A percentile compares a stretch with the other conserved stretches of the same genome.
phyloP scores from a whole-genome alignment of 768 basidiomycete genomes.

The Hypholoma sublateritium region DNA sequence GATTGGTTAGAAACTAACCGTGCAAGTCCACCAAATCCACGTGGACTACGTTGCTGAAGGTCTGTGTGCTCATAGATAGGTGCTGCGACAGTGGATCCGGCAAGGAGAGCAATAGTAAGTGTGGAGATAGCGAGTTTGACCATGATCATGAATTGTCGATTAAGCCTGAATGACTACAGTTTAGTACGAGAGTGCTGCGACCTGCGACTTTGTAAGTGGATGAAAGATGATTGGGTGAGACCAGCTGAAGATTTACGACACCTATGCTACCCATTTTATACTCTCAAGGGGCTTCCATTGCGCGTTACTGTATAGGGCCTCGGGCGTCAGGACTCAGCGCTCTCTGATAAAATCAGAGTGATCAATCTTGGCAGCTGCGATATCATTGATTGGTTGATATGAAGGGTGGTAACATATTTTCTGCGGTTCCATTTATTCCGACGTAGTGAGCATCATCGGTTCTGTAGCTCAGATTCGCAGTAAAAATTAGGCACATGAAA shows the following conservation, averaged over 20 bases:
- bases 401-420: no score
- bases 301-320: background rate
- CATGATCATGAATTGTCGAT: background rate
- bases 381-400: no score
- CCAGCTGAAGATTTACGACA: conserved; percentile 34
- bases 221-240: background rate
- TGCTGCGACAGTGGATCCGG: background rate
- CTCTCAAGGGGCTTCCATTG: background rate
- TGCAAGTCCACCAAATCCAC: no score
- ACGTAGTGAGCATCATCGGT: no score
- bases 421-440: no score
- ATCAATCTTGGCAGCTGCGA: no score
- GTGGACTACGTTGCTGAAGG: background rate
- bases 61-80: background rate
- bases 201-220: background rate
- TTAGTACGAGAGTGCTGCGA: background rate
- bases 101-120: background rate
- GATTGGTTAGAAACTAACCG: no score
- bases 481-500: background rate
- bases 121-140: background rate
- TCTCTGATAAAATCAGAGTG: no score
- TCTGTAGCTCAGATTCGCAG: no score
- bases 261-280: background rate
- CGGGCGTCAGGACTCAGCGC: background rate
- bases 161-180: background rate